Evolutionary conservation across 306 rosid species (phyloP), one percentile per base, ranked within the genome.

Genomic region (Vigna trinervia): DNA sequence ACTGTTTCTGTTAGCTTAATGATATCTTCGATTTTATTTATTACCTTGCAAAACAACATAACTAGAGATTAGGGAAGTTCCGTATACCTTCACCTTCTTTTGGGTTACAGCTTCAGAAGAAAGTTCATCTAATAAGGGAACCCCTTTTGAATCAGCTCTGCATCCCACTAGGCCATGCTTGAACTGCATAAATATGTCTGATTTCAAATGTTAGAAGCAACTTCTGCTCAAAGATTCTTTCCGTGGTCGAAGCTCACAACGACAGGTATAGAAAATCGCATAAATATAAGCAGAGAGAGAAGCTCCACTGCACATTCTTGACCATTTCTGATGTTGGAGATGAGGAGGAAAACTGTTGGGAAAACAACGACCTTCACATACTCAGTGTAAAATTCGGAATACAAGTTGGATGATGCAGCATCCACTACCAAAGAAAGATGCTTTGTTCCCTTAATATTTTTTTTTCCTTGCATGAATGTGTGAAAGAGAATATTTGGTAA

Each of bases 351-450:
- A 34, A 14, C 15, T 63, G 6, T 38, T 36, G 30, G 46, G 13
- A 50, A 26, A 48, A 50, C 9, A 50, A 10, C 15, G 75, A 50
- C 28, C 34, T 30, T 30, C 30, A 17, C 69, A 32, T 38, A 3
- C 43, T 34, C 12, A 6, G 50, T 64, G 14, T 64, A 47, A 64
- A 38, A 19, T 8, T 64, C 9, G 32, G 53, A 51, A 32, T 32
- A 17, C 75, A 51, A 15, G 34, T 50, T 70, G 61, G 64, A 71
- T 36, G 65, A 45, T 71, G 76, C 76, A 71, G 23, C 13, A 54
- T 71, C 76, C 51, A 53, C 52, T 39, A 71, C 76, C 23, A 54
- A 52, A 38, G 36, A 17, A 56, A 73, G 77, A 73, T 56, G 26
- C 66, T 54, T 54, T 73, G 66, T 56, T 56, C 52, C 39, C 76